Conservation (phyloP, 768 basidiomycete species). For the Russula brevipes region DNA sequence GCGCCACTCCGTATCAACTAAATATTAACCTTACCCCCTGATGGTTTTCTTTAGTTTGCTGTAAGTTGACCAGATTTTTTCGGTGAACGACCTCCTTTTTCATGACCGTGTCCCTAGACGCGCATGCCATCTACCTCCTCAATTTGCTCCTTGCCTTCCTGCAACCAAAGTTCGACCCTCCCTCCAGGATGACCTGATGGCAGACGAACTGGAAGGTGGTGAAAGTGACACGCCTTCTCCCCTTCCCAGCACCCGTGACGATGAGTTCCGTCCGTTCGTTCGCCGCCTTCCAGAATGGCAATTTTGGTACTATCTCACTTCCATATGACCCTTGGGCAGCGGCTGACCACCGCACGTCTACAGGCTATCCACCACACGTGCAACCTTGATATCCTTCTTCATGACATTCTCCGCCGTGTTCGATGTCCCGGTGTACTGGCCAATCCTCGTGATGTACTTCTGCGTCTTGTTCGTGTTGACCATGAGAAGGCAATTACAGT, state of each 20-base stretch:
- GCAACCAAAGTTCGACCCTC: constrained; percentile 97
- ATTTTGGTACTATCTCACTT: constrained; percentile 61
- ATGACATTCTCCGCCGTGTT: constrained; percentile 81
- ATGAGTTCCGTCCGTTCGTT: constrained; percentile 97
- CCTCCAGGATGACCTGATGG: constrained; percentile 85
- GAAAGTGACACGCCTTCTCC: constrained; percentile 44
- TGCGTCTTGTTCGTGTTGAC: constrained; percentile 91
- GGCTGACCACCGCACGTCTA: neutral
- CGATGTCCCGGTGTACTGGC: constrained; percentile 99
- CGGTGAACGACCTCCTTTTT: neutral
- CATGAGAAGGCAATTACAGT: constrained; percentile 96
- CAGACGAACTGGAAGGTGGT: constrained; percentile 92
- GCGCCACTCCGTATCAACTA: constrained; percentile 33
- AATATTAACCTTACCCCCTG: neutral
- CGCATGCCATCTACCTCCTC: constrained; percentile 89
- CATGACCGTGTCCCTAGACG: constrained; percentile 45
- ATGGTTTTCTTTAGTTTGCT: constrained; percentile 49
- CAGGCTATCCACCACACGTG: constrained; percentile 89
- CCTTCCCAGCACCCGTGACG: constrained; percentile 70
- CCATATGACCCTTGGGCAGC: constrained; percentile 1
- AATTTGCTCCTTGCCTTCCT: constrained; percentile 97
- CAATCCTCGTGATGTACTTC: constrained; percentile 96
- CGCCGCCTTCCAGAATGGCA: constrained; percentile 94
- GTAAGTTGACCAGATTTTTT: constrained; percentile 40
- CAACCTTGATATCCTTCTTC: constrained; percentile 73